Percentiles rank a stretch among this genome's conserved stretches.
Evolutionary conservation across 1,284 basidiomycete species (phyloP).

Genomic region (Apiotrichum montevideense): DNA sequence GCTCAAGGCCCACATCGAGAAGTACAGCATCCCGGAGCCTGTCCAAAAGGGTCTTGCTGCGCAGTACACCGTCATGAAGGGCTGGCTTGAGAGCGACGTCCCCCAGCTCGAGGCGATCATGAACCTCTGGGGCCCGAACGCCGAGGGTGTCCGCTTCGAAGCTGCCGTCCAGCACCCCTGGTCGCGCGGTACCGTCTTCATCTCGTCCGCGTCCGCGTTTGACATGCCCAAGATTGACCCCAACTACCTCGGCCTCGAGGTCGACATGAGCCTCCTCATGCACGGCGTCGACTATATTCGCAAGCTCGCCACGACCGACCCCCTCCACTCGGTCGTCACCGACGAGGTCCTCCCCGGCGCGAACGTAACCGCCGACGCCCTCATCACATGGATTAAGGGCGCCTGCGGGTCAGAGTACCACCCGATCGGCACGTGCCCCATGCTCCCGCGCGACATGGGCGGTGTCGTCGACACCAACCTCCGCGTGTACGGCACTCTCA

Average conservation of each 20-base stretch:
- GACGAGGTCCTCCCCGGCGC: conserved; percentile 26
- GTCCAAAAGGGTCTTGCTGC: conserved; percentile 36
- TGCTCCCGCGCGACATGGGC: conserved; percentile 57
- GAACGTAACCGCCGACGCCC: neutral
- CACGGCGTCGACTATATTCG: conserved; percentile 34
- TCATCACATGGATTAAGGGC: conserved; percentile 24
- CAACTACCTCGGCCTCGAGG: conserved; percentile 52
- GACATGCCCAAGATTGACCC: conserved; percentile 58
- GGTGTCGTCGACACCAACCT: conserved; percentile 61
- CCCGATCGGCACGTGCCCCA: conserved; percentile 58
- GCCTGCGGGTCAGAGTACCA: conserved; percentile 50
- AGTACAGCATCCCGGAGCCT: conserved; percentile 32
- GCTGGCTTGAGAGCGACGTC: conserved; percentile 30
- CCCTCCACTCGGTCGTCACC: conserved; percentile 28
- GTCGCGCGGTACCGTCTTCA: conserved; percentile 47
- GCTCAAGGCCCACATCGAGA: conserved; percentile 58
- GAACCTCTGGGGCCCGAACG: conserved; percentile 32
- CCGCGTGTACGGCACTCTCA: conserved; percentile 57
- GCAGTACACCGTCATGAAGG: conserved; percentile 37
- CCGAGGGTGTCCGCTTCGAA: conserved; percentile 24
- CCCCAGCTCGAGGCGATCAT: conserved; percentile 45
- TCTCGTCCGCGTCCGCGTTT: conserved; percentile 56
- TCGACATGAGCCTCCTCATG: conserved; percentile 37
- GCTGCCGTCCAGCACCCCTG: conserved; percentile 46
- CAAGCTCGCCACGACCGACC: conserved; percentile 29